Evolutionary conservation across 2,329 filamentous ascomycete species (phyloP).

Genomic region (Cladophialophora psammophila): DNA sequence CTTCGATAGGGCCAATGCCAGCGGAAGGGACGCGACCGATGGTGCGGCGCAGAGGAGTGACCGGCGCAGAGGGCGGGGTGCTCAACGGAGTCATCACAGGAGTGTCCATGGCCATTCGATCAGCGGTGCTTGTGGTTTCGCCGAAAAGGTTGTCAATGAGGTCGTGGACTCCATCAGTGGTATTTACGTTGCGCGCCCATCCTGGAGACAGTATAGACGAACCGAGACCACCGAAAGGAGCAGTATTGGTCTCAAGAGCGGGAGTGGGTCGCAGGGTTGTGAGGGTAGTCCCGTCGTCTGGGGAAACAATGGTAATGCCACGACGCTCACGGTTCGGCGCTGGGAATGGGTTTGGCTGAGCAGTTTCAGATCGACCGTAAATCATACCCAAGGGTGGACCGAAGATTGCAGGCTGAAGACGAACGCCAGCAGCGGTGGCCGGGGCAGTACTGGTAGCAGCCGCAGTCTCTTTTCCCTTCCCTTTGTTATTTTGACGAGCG

Average conservation of each 20-base stretch:
- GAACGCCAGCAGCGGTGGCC: not conserved
- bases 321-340: conserved; percentile 15
- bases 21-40: not conserved
- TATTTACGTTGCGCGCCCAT: not conserved
- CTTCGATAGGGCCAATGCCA: not conserved
- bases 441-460: not conserved
- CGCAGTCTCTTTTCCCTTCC: conserved; percentile 12
- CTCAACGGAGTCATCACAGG: not conserved
- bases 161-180: conserved; percentile 3
- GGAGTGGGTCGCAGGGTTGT: not conserved
- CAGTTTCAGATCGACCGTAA: conserved; percentile 1
- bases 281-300: conserved; percentile 11
- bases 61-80: not conserved
- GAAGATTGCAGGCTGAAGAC: conserved; percentile 8
- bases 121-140: conserved; percentile 7
- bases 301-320: conserved; percentile 20
- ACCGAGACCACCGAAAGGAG: not conserved
- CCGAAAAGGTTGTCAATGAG: conserved; percentile 8
- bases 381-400: not conserved
- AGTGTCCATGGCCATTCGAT: conserved; percentile 9
- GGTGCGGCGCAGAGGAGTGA: not conserved
- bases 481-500: conserved; percentile 6
- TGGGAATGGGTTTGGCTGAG: not conserved
- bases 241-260: not conserved
- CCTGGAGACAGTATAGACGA: not conserved